Evolutionary conservation across 345 rosid genomes (phyloP).

Genomic region (Salix caprea): DNA sequence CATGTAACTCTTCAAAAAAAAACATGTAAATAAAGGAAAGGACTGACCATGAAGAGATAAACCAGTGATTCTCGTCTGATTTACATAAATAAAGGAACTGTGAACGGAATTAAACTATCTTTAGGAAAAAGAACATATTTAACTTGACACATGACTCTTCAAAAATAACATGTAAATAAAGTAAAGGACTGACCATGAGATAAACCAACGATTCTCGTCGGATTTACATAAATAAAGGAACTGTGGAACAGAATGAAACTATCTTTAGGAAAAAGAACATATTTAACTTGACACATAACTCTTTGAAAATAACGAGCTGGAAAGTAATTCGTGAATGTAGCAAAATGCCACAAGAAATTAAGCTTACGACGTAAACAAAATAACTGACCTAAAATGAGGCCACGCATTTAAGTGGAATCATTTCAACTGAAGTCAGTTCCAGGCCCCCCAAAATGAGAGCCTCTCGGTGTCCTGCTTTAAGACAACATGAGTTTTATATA

Average conservation of each 20-base stretch:
- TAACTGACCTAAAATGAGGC: slow-evolving; percentile 99
- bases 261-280: slow-evolving; percentile 22
- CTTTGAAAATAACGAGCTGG: slow-evolving; percentile 38
- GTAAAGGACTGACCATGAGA: slow-evolving; percentile 15
- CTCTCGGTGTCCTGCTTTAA: slow-evolving; percentile 95
- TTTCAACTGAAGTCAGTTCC: slow-evolving; percentile 95
- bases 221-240: slow-evolving; percentile 28
- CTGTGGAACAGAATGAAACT: slow-evolving; percentile 25
- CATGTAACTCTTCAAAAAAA: slow-evolving; percentile 27
- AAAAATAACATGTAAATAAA: slow-evolving; percentile 21
- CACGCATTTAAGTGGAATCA: slow-evolving; percentile 95
- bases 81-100: slow-evolving; percentile 24
- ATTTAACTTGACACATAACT: slow-evolving; percentile 30
- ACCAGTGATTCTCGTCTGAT: slow-evolving; percentile 11
- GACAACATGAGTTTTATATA: slow-evolving; percentile 91
- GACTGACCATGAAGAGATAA: slow-evolving; percentile 23
- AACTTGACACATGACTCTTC: slow-evolving; percentile 28
- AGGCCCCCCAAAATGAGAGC: slow-evolving; percentile 98
- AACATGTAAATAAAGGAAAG: slow-evolving; percentile 9
- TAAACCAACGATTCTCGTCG: slow-evolving; percentile 7
- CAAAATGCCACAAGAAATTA: slow-evolving; percentile 56
- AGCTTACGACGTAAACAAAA: slow-evolving; percentile 69
- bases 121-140: slow-evolving; percentile 25
- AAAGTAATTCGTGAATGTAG: slow-evolving; percentile 52
- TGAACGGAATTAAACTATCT: slow-evolving; percentile 26